Evolutionary conservation across 169 alveolate genomes (phyloP).

Genomic region (Babesia ovis): DNA sequence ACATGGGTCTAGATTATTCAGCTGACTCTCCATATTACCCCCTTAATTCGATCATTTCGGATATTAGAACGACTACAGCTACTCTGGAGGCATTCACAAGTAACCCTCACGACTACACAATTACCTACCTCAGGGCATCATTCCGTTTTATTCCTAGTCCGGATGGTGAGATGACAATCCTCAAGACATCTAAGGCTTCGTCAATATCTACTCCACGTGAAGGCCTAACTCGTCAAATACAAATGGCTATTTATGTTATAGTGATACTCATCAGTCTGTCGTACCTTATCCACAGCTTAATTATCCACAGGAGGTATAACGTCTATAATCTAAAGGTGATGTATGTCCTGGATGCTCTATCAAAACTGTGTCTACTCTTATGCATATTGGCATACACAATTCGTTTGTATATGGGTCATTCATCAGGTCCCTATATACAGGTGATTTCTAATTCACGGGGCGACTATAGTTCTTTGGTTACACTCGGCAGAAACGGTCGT

Average conservation of each 20-base stretch:
- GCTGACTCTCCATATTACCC: constrained; percentile 69
- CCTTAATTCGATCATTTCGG: constrained; percentile 68
- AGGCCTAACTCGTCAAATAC: background rate
- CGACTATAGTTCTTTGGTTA: constrained; percentile 13
- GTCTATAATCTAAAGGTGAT: constrained; percentile 19
- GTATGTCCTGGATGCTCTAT: constrained; percentile 27
- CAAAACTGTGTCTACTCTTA: constrained; percentile 12
- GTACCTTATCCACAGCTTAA: constrained; percentile 19
- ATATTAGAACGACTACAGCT: constrained; percentile 59
- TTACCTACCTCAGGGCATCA: constrained; percentile 55
- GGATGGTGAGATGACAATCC: background rate
- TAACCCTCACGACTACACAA: constrained; percentile 61
- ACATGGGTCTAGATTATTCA: constrained; percentile 61
- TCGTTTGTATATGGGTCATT: constrained; percentile 6
- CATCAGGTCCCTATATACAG: constrained; percentile 31
- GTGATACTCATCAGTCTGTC: constrained; percentile 12
- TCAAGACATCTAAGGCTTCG: constrained; percentile 18
- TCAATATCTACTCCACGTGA: constrained; percentile 34
- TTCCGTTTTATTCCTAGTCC: constrained; percentile 38
- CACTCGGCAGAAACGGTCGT: constrained; percentile 27
- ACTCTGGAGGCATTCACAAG: constrained; percentile 66
- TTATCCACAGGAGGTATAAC: constrained; percentile 14
- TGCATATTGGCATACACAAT: constrained; percentile 24
- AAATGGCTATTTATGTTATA: background rate
- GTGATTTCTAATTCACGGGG: constrained; percentile 7